Evolutionary conservation across 2,329 filamentous ascomycete species (phyloP), one percentile per base, ranked within the genome.

Genomic region (Ambrosiella beaveri): DNA sequence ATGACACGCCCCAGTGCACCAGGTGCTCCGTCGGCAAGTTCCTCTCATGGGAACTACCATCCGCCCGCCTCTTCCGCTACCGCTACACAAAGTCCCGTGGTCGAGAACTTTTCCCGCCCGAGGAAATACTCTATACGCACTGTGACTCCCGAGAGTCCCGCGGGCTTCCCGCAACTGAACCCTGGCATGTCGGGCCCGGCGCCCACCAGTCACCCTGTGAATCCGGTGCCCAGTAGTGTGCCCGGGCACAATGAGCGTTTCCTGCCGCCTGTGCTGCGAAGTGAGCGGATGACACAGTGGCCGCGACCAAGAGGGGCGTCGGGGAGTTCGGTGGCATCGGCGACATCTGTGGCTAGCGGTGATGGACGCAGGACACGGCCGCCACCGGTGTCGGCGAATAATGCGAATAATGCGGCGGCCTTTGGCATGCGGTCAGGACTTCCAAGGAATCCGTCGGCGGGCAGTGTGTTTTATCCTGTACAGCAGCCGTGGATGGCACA

Each of bases 51-150:
- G 27, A 35, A 57, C 15, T 17, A 17, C 19, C 47, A 50, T 35
- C 13, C 7, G 52, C 27, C 54, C 37, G 45, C 17, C 15, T 35
- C 56, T 37, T 7, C 17, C 47, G 39, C n/a, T 40, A 17, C 17
- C 49, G 12, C 41, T 19, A 40, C 12, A 52, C n/a, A 11, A 13
- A 11, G n/a, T 35, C 50, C 17, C 1, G 37, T 66, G 51, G 70
- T 78, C 51, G 74, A 75, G 64, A 81, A 81, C 66, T 81, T 81
- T 65, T 81, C 78, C n/a, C 73, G 78, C 44, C 78, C 78, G 47
- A 71, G 78, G 59, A 78, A 78, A 61, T 69, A 71, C 44, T 80
- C 78, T 65, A 71, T 77, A 61, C 72, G 57, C 7, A 58, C 61
- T 17, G 56, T 60, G 27, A 59, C 56, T 5, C 54, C 57, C 47